Percentiles rank a stretch among this genome's conserved stretches.
Conservation (phyloP, 164 flowering plant species). For the Taxillus chinensis region DNA sequence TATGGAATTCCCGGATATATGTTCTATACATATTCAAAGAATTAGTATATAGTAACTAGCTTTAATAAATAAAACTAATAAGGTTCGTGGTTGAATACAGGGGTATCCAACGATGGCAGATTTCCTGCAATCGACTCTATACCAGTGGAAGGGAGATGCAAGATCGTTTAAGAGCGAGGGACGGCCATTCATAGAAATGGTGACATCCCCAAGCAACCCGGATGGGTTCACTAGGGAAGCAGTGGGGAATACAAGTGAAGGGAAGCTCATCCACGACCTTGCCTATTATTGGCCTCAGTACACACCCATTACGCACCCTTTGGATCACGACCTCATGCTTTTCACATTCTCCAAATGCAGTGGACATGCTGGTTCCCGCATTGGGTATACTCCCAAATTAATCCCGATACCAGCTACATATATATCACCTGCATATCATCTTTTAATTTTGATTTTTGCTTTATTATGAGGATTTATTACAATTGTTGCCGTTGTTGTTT, state of each 20-base stretch:
- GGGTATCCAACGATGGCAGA: slow-evolving; percentile 27
- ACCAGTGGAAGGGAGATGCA: slow-evolving; percentile 60
- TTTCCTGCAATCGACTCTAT: slow-evolving; percentile 30
- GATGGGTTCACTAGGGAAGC: slow-evolving; percentile 28
- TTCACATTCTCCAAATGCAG: slow-evolving; percentile 40
- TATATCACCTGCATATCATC: no score
- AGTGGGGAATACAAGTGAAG: slow-evolving; percentile 27
- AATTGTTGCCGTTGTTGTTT: no score
- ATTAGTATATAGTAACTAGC: no score
- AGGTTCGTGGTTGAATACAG: slow-evolving; percentile 14
- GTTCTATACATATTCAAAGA: no score
- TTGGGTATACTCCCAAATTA: slow-evolving; percentile 25
- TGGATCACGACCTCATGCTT: slow-evolving; percentile 36
- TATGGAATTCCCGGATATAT: no score
- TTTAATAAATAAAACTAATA: no score
- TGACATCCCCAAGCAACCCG: slow-evolving; percentile 39
- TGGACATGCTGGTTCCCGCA: slow-evolving; percentile 57
- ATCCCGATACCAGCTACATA: no score
- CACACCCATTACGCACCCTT: slow-evolving; percentile 33
- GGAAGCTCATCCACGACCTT: slow-evolving; percentile 35
- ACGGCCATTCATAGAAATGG: slow-evolving; percentile 31
- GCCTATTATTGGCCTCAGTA: slow-evolving; percentile 19
- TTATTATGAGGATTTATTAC: no score
- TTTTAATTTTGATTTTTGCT: no score
- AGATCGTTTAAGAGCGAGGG: slow-evolving; percentile 25